Conservation (phyloP, 2,329 filamentous ascomycete species). For the Monilinia vaccinii-corymbosi region DNA sequence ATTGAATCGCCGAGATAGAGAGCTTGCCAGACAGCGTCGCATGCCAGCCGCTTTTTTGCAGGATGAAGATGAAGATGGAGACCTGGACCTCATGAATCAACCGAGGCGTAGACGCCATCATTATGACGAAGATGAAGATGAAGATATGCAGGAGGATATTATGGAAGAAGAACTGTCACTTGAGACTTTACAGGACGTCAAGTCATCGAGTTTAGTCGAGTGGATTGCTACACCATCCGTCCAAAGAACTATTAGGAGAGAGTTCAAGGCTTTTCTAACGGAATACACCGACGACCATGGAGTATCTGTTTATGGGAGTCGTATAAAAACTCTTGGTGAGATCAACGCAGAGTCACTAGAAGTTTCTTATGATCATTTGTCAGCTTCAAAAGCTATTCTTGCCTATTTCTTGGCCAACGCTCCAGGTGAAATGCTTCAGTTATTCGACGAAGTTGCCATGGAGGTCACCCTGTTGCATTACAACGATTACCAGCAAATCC, state of each 20-base stretch:
- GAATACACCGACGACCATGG: slow-evolving; percentile 88
- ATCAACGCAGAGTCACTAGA: slow-evolving; percentile 94
- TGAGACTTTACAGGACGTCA: slow-evolving; percentile 85
- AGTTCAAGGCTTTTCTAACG: slow-evolving; percentile 96
- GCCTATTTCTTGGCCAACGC: slow-evolving; percentile 96
- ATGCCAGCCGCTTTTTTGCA: slow-evolving; percentile 67
- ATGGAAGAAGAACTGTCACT: slow-evolving; percentile 94
- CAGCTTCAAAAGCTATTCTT: slow-evolving; percentile 82
- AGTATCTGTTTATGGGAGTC: slow-evolving; percentile 87
- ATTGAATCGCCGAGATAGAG: slow-evolving; percentile 64
- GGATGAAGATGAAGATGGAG: slow-evolving; percentile 71
- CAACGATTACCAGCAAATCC: slow-evolving; percentile 94
- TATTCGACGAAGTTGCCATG: slow-evolving; percentile 95
- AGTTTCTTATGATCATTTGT: slow-evolving; percentile 89
- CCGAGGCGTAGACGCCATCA: slow-evolving; percentile 76
- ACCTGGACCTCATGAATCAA: slow-evolving; percentile 77
- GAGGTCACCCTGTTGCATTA: slow-evolving; percentile 94
- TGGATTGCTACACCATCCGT: slow-evolving; percentile 90
- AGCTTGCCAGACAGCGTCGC: slow-evolving; percentile 55
- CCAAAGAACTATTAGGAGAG: slow-evolving; percentile 84
- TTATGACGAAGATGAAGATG: slow-evolving; percentile 91
- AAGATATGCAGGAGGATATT: slow-evolving; percentile 84
- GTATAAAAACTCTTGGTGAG: slow-evolving; percentile 91
- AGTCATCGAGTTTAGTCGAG: slow-evolving; percentile 84
- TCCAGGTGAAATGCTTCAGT: slow-evolving; percentile 86